Evolutionary conservation across 2,329 filamentous ascomycete species (phyloP), one percentile per base, ranked within the genome.

Genomic region (Ascochyta lentis): DNA sequence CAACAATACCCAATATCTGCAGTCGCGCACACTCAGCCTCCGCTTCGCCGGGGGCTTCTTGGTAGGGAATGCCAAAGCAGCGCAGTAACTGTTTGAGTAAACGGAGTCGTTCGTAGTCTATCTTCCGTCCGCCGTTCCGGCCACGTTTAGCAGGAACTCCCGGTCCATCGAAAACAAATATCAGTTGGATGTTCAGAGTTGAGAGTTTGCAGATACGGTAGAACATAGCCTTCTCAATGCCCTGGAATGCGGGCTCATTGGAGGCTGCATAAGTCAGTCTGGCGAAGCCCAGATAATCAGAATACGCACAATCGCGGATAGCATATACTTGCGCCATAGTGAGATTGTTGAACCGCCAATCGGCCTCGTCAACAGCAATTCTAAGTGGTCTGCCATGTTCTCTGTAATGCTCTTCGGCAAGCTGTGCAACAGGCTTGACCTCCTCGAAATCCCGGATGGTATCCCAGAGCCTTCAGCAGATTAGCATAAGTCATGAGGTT

Each of bases 101-200:
- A 34, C 61, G 59, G 13, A 69, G 66, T 47, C 66, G 54, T 12
- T 77, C 58, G 40, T 69, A 69, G 22, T 78, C 68, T 16, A 79
- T 60, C n/a, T 59, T 67, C 2, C 66, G 60, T 12, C 68, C 69
- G 0, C 67, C 64, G 31, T 61, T 45, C 37, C 73, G 59, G 9
- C 68, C 66, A 13, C 72, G 61, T 59, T 80, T 77, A 66, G 70
- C 64, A 1, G 75, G 73, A 53, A 71, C 78, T 15, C 78, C 76
- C 9, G 80, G 73, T 0, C 83, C 83, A 53, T 86, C 84, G 57
- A 83, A 84, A 3, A 86, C 78, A 52, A 85, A 84, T 6, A 85
- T 60, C 1, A 82, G 74, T 37, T 83, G 77, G 6, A 86, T 79
- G 15, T 83, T 78, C 6, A 81, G 73, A 19, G 77, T 76, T 24